These are phyloP conservation scores for Fonsecaea pedrosoi DNA, from an alignment of 2,329 filamentous ascomycete genomes.

Conservation along the genomic window DNA sequence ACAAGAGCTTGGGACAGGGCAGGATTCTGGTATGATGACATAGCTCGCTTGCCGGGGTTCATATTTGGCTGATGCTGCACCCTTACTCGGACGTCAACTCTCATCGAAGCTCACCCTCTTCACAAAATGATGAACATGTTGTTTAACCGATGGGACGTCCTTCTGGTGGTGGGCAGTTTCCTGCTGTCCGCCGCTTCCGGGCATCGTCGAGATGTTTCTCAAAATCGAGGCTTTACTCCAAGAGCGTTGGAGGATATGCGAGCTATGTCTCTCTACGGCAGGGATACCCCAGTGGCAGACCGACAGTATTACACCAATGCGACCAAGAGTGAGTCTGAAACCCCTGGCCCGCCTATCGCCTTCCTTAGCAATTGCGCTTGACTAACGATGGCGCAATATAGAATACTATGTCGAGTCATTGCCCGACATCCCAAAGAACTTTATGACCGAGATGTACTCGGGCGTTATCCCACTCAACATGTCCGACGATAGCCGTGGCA, in stretches of 20 bases:
- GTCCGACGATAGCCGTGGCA: constrained; percentile 28
- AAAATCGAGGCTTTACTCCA: constrained; percentile 26
- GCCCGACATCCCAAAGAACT: constrained; percentile 32
- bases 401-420: constrained; percentile 35
- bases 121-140: constrained; percentile 9
- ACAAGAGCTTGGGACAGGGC: neutral
- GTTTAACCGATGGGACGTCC: constrained; percentile 12
- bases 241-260: constrained; percentile 27
- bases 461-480: constrained; percentile 34
- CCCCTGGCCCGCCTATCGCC: neutral
- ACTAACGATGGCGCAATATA: neutral
- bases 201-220: constrained; percentile 24
- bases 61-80: constrained; percentile 28
- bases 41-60: constrained; percentile 1
- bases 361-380: neutral
- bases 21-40: constrained; percentile 8
- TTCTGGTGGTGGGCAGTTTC: constrained; percentile 23
- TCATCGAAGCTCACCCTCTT: neutral
- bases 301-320: constrained; percentile 30
- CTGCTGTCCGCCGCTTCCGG: constrained; percentile 20
- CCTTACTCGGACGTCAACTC: constrained; percentile 18
- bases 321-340: constrained; percentile 25
- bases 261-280: constrained; percentile 24
- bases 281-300: constrained; percentile 10
- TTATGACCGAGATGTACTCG: constrained; percentile 36